A percentile compares a stretch with the other conserved stretches of the same genome.
These are phyloP conservation scores for Backusella sp. DNA, from an alignment of 192 early-diverging fungal genomes.

Conservation along the genomic window DNA sequence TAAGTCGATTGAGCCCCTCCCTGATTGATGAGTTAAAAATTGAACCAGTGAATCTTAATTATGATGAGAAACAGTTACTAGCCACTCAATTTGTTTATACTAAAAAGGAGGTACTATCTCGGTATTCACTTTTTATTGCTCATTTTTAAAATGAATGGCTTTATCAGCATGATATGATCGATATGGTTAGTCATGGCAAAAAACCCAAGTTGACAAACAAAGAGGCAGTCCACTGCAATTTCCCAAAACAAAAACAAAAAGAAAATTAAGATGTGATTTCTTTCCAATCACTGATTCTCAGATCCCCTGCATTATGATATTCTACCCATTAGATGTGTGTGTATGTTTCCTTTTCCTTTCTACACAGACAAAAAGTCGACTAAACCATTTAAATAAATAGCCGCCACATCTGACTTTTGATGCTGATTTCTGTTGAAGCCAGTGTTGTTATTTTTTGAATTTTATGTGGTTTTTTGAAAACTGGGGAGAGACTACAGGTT, in stretches of 20 bases:
- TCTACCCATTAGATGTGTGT: background rate
- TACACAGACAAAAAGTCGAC: background rate
- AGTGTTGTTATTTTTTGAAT: background rate
- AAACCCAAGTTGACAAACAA: background rate
- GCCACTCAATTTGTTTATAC: background rate
- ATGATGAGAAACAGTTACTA: background rate
- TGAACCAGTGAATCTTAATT: background rate
- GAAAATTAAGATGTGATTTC: background rate
- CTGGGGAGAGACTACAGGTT: background rate
- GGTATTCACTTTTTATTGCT: background rate
- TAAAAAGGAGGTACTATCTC: background rate
- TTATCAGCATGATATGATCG: background rate
- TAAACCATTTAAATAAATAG: background rate
- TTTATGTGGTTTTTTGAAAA: background rate
- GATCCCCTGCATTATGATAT: slow-evolving; percentile 4
- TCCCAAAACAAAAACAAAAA: background rate
- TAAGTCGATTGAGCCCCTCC: background rate
- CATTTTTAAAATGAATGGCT: background rate
- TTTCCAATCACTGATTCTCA: background rate
- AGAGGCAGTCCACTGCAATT: background rate
- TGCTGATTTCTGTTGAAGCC: background rate
- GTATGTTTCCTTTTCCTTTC: background rate
- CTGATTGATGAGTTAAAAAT: slow-evolving; percentile 1
- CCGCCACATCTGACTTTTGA: background rate
- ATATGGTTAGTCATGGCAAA: background rate